These are phyloP conservation scores for Epichloe festucae DNA, from an alignment of 2,329 filamentous ascomycete species.

Conservation along the genomic window DNA sequence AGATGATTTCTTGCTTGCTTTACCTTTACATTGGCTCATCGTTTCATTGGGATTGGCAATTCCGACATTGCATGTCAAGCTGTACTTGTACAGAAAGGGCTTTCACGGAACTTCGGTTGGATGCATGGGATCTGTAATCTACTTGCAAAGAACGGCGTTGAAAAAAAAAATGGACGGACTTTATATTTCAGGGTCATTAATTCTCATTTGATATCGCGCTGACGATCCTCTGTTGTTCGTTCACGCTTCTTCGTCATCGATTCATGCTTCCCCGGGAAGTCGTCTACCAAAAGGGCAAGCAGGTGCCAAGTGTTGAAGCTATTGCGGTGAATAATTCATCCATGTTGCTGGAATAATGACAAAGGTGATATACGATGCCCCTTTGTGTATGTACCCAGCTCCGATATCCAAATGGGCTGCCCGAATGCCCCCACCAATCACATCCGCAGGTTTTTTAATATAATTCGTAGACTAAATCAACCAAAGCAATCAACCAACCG, in stretches of 20 bases:
- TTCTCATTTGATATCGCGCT: constrained; percentile 2
- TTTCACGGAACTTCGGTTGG: neutral
- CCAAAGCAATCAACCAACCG: neutral
- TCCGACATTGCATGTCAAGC: neutral
- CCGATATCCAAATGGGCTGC: neutral
- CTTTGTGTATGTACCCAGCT: neutral
- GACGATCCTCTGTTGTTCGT: constrained; percentile 6
- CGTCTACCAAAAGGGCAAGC: neutral
- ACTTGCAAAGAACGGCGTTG: constrained; percentile 13
- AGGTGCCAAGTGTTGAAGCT: neutral
- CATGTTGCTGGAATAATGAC: neutral
- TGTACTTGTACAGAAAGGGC: neutral
- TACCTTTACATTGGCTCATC: neutral
- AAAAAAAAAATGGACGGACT: constrained; percentile 5
- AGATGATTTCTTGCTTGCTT: constrained; percentile 21
- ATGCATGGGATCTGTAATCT: neutral
- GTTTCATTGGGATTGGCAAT: neutral
- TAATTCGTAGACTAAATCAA: neutral
- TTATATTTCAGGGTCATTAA: constrained; percentile 9
- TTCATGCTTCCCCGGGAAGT: neutral
- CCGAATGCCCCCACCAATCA: neutral
- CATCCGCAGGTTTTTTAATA: neutral
- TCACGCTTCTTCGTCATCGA: constrained; percentile 3
- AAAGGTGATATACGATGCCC: neutral
- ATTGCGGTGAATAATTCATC: neutral